Evolutionary conservation across 495 filamentous ascomycete genomes (phyloP).

Genomic region (Glarea lozoyensis): DNA sequence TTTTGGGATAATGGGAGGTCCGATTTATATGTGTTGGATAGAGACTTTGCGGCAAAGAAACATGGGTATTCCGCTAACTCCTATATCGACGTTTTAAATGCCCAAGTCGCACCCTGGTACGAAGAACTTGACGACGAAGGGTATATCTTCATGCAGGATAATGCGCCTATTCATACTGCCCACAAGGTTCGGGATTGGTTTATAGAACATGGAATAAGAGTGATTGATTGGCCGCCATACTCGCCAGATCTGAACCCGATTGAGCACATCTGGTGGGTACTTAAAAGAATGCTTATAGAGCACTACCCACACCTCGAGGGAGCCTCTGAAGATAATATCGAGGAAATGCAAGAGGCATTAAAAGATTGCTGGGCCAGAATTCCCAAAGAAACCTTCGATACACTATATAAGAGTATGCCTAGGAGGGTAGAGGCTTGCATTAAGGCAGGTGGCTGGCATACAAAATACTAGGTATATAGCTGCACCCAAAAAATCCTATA

Average conservation of each 20-base stretch:
- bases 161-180: conserved; percentile 8
- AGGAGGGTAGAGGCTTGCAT: conserved; percentile 5
- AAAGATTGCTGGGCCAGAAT: conserved; percentile 11
- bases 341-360: conserved; percentile 8
- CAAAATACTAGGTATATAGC: conserved; percentile 16
- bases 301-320: background rate
- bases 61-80: conserved; percentile 7
- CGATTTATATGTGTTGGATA: conserved; percentile 11
- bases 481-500: too few relatives aligned
- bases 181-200: conserved; percentile 9
- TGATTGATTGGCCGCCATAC: conserved; percentile 13
- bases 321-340: background rate
- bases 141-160: conserved; percentile 15
- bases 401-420: conserved; percentile 11
- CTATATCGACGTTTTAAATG: conserved; percentile 10
- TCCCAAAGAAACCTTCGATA: conserved; percentile 7
- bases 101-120: conserved; percentile 1
- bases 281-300: background rate
- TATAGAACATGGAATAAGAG: conserved; percentile 6
- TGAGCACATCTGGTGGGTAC: background rate
- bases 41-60: conserved; percentile 16
- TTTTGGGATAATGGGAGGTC: conserved; percentile 7
- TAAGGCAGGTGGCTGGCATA: conserved; percentile 15
- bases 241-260: background rate
- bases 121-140: conserved; percentile 2